phyloP scores from a whole-genome alignment of 257 asterid genomes.

The Nicotiana paniculata region DNA sequence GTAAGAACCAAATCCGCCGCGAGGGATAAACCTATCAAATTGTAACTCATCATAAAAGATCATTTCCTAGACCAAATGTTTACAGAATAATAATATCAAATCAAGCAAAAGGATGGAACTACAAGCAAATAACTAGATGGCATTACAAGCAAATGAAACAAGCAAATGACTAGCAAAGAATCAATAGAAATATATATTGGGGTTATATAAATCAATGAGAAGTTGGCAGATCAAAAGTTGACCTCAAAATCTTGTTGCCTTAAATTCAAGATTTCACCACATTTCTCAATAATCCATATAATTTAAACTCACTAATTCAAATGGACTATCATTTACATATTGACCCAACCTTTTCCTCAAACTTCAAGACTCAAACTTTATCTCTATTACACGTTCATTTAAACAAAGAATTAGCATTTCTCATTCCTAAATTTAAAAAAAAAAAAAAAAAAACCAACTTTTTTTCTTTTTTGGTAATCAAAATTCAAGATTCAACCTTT shows the following conservation, averaged over 20 bases:
- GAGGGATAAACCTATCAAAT: no score
- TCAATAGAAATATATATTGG: background rate
- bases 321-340: background rate
- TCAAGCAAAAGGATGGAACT: background rate
- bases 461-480: background rate
- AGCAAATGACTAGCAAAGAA: background rate
- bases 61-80: background rate
- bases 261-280: background rate
- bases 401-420: background rate
- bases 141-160: background rate
- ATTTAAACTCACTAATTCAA: background rate
- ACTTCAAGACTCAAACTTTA: background rate
- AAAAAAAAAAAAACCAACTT: background rate
- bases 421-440: background rate
- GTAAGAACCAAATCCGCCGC: no score
- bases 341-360: background rate
- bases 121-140: no score
- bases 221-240: background rate
- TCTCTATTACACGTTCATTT: background rate
- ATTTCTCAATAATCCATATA: background rate
- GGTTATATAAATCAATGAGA: background rate
- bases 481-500: constrained; percentile 1
- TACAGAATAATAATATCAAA: background rate
- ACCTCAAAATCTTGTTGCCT: background rate
- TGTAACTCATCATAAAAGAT: no score